These are phyloP conservation scores for Niveomyces coronatus DNA, from an alignment of 2,329 filamentous ascomycete genomes.

Conservation along the genomic window DNA sequence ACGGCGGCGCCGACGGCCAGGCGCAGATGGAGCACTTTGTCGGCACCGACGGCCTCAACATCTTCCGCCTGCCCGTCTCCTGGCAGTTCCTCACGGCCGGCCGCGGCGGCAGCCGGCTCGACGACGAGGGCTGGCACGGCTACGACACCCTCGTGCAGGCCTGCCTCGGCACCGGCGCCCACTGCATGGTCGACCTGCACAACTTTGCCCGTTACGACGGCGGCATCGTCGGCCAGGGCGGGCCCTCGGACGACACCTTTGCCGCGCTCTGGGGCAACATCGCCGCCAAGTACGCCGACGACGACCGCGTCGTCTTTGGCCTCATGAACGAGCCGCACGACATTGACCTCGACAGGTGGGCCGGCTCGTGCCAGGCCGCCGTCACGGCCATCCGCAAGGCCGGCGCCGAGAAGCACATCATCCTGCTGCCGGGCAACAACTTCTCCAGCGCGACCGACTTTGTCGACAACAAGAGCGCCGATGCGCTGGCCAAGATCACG, in stretches of 20 bases:
- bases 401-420: slow-evolving; percentile 52
- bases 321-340: slow-evolving; percentile 64
- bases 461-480: slow-evolving; percentile 38
- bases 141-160: slow-evolving; percentile 47
- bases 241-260: slow-evolving; percentile 48
- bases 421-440: slow-evolving; percentile 53
- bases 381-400: slow-evolving; percentile 55
- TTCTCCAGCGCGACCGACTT: slow-evolving; percentile 42
- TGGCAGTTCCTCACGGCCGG: slow-evolving; percentile 52
- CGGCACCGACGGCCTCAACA: slow-evolving; percentile 39
- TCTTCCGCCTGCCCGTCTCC: slow-evolving; percentile 32
- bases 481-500: slow-evolving; percentile 39
- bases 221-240: slow-evolving; percentile 54
- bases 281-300: slow-evolving; percentile 45
- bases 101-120: slow-evolving; percentile 37
- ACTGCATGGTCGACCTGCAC: slow-evolving; percentile 50
- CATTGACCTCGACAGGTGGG: slow-evolving; percentile 47
- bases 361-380: slow-evolving; percentile 46
- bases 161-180: slow-evolving; percentile 44
- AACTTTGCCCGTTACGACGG: slow-evolving; percentile 53
- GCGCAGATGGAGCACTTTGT: slow-evolving; percentile 48
- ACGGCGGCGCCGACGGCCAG: slow-evolving; percentile 19
- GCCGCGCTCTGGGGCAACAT: slow-evolving; percentile 47
- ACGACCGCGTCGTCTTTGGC: slow-evolving; percentile 49
- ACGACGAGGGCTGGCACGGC: slow-evolving; percentile 35